Percentiles rank a stretch among this genome's conserved stretches.
Conservation (phyloP, 257 asterid species). For the Haberlea rhodopensis region DNA sequence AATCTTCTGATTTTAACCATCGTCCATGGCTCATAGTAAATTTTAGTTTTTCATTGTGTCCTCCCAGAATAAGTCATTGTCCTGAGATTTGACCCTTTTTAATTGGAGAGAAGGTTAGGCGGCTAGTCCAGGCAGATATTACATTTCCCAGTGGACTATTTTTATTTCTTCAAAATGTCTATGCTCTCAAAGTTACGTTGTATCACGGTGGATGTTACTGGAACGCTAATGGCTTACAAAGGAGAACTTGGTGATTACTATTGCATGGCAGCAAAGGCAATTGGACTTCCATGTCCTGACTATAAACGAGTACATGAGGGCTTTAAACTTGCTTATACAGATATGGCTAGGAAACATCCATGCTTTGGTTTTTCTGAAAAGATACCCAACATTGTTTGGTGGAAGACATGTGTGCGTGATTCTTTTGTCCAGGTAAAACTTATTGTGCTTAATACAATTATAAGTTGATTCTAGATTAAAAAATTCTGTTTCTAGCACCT, state of each 20-base stretch:
- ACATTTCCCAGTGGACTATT: constrained; percentile 7
- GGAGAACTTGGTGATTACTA: constrained; percentile 99
- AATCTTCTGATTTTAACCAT: background rate
- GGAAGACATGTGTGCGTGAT: constrained; percentile 89
- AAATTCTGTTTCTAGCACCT: constrained; percentile 9
- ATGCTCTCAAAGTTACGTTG: constrained; percentile 60
- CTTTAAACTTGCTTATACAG: constrained; percentile 81
- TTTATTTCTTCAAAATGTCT: constrained; percentile 51
- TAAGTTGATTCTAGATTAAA: background rate
- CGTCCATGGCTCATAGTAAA: background rate
- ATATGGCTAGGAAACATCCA: constrained; percentile 87
- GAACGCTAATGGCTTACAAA: constrained; percentile 92
- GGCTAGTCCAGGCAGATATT: background rate
- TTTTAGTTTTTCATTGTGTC: background rate
- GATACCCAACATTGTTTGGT: constrained; percentile 88
- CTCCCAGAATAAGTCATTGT: background rate
- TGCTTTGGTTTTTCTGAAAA: constrained; percentile 89
- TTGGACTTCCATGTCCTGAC: constrained; percentile 94
- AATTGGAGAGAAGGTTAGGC: background rate
- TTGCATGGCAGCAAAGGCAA: constrained; percentile 97
- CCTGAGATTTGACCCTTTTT: background rate
- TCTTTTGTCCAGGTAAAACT: constrained; percentile 74
- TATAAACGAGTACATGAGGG: constrained; percentile 88
- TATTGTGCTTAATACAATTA: background rate
- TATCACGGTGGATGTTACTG: constrained; percentile 92